A percentile compares a stretch with the other conserved stretches of the same genome.
phyloP scores from a whole-genome alignment of 2,329 filamentous ascomycete species.

The Fonsecaea multimorphosa region DNA sequence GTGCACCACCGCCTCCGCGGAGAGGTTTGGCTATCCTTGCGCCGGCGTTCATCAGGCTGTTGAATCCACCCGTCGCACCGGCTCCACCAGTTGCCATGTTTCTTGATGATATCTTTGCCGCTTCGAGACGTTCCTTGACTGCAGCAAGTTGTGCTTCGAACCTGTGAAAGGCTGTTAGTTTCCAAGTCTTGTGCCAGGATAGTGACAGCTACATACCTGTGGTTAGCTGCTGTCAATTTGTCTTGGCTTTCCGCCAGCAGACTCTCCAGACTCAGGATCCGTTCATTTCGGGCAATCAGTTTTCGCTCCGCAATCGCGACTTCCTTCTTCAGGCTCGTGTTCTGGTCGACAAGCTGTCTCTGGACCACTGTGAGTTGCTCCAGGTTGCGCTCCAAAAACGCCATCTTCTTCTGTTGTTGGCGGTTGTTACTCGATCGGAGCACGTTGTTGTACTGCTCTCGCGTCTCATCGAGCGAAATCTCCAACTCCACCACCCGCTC shows the following conservation, averaged over 20 bases:
- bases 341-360: constrained; percentile 96
- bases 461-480: constrained; percentile 94
- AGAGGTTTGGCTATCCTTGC: constrained; percentile 70
- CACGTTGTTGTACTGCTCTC: constrained; percentile 99
- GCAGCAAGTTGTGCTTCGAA: constrained; percentile 97
- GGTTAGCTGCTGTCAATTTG: constrained; percentile 95
- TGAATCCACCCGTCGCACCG: constrained; percentile 66
- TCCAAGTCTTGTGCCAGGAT: background rate
- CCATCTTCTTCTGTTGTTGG: constrained; percentile 99
- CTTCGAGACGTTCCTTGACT: constrained; percentile 96
- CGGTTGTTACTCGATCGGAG: constrained; percentile 95
- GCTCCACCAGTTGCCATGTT: constrained; percentile 67
- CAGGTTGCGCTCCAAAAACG: constrained; percentile 95
- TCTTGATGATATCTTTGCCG: constrained; percentile 90
- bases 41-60: constrained; percentile 44
- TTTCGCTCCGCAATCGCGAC: constrained; percentile 98
- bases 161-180: constrained; percentile 56
- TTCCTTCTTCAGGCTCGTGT: constrained; percentile 96
- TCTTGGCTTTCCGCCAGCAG: constrained; percentile 96
- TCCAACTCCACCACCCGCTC: constrained; percentile 98
- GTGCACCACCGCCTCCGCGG: constrained; percentile 58
- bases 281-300: constrained; percentile 93
- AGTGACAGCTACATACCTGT: constrained; percentile 72
- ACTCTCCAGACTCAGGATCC: constrained; percentile 90
- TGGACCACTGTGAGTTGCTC: constrained; percentile 98